Percentiles rank a stretch among this genome's conserved stretches.
phyloP scores from a whole-genome alignment of 2,329 filamentous ascomycete genomes.

The Ceratocystis albifundus region DNA sequence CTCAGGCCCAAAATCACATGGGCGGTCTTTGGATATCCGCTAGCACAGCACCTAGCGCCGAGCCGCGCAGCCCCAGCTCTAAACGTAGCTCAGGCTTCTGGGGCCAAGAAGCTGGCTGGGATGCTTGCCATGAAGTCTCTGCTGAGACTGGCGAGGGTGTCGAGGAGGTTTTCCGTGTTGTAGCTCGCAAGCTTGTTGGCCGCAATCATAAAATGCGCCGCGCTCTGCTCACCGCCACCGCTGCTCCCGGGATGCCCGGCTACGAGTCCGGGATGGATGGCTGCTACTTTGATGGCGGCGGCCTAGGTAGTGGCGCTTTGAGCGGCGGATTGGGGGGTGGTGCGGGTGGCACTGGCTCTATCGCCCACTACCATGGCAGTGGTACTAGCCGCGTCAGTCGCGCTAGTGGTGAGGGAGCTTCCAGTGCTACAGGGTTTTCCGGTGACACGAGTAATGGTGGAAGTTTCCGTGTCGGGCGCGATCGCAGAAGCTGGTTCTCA shows the following conservation, averaged over 20 bases:
- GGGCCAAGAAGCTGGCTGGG: slow-evolving; percentile 90
- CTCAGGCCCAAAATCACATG: slow-evolving; percentile 24
- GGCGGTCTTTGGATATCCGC: slow-evolving; percentile 21
- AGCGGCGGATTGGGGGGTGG: too few relatives aligned
- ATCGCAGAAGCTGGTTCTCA: slow-evolving; percentile 49
- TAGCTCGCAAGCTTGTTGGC: slow-evolving; percentile 51
- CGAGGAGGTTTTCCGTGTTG: slow-evolving; percentile 81
- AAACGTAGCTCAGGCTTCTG: slow-evolving; percentile 68
- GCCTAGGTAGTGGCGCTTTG: slow-evolving; percentile 22
- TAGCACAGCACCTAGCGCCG: slow-evolving; percentile 29
- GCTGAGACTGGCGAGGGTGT: slow-evolving; percentile 91
- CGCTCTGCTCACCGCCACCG: slow-evolving; percentile 44
- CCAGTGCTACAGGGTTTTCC: slow-evolving; percentile 27
- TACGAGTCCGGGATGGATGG: slow-evolving; percentile 37
- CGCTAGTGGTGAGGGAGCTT: slow-evolving; percentile 42
- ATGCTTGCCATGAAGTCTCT: slow-evolving; percentile 93
- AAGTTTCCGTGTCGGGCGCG: slow-evolving; percentile 47
- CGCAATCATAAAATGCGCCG: slow-evolving; percentile 53
- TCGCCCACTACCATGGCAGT: not conserved
- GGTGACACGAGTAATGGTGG: slow-evolving; percentile 26
- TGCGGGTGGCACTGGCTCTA: slow-evolving; percentile 26
- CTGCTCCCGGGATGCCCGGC: slow-evolving; percentile 40
- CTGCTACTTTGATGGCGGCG: slow-evolving; percentile 42
- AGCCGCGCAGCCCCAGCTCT: slow-evolving; percentile 49
- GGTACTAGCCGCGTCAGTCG: slow-evolving; percentile 32